Conservation (phyloP, 495 filamentous ascomycete genomes). For the Podospora didyma region DNA sequence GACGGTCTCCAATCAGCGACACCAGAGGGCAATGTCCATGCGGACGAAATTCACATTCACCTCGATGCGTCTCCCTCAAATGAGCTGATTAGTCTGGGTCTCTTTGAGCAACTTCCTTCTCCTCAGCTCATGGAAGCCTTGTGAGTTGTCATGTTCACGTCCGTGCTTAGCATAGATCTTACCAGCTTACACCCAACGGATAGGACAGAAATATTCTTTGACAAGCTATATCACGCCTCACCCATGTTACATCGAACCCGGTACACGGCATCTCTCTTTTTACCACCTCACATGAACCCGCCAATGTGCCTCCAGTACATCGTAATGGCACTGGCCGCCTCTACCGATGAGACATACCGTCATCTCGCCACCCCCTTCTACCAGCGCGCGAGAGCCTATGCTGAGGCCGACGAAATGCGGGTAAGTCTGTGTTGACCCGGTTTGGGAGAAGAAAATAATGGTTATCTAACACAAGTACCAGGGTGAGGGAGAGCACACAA, state of each 20-base stretch:
- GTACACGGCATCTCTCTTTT: background rate
- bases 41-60: background rate
- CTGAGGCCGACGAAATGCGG: conserved; percentile 10
- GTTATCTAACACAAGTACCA: conserved; percentile 4
- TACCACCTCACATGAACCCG: conserved; percentile 4
- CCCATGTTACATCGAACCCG: conserved; percentile 8
- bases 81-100: background rate
- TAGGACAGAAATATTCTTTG: conserved; percentile 5
- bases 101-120: conserved; percentile 5
- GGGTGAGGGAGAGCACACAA: conserved; percentile 11
- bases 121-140: conserved; percentile 1
- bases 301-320: conserved; percentile 8
- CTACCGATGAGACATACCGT: background rate
- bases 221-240: background rate
- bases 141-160: background rate
- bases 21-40: background rate
- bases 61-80: background rate
- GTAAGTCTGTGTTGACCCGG: conserved; percentile 2
- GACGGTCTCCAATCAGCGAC: background rate
- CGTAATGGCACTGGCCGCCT: conserved; percentile 3
- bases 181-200: background rate
- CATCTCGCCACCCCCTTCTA: conserved; percentile 6
- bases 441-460: background rate
- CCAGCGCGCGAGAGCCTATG: conserved; percentile 7
- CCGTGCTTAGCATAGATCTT: background rate